Percentiles rank a stretch among this genome's conserved stretches.
Evolutionary conservation across 352 stramenopile genomes (phyloP).

Genomic region (Stramenopiles sp.): DNA sequence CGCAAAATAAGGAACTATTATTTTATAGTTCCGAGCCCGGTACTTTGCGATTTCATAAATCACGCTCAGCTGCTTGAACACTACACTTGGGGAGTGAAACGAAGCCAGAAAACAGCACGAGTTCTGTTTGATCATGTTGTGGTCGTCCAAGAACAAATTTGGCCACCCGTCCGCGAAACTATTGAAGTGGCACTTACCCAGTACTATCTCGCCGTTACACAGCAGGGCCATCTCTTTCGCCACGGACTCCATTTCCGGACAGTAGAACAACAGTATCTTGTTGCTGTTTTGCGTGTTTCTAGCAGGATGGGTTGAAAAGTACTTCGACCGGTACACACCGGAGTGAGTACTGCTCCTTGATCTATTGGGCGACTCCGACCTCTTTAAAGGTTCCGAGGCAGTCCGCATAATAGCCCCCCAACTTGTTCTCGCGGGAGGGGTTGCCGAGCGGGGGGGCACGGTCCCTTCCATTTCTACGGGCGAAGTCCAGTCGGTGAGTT

Average conservation of each 20-base stretch:
- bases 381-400: too few species aligned
- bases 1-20: slow-evolving; percentile 1
- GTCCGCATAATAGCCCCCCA: too few species aligned
- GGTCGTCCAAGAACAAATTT: neutral
- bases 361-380: too few species aligned
- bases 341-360: too few species aligned
- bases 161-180: neutral
- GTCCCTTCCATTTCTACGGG: too few species aligned
- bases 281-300: neutral
- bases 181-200: neutral
- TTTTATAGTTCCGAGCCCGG: neutral
- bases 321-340: too few species aligned
- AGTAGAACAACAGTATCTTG: neutral
- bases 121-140: neutral
- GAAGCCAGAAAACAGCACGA: neutral
- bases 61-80: neutral
- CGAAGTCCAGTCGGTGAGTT: too few species aligned
- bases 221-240: neutral
- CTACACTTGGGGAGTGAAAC: neutral
- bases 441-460: too few species aligned
- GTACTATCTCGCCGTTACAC: neutral
- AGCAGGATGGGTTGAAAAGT: too few species aligned
- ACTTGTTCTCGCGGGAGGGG: too few species aligned
- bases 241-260: neutral
- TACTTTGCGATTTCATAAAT: neutral